A percentile compares a stretch with the other conserved stretches of the same genome.
These are phyloP conservation scores for Metschnikowia gelsemii DNA, from an alignment of 805 yeast species.

Conservation along the genomic window DNA sequence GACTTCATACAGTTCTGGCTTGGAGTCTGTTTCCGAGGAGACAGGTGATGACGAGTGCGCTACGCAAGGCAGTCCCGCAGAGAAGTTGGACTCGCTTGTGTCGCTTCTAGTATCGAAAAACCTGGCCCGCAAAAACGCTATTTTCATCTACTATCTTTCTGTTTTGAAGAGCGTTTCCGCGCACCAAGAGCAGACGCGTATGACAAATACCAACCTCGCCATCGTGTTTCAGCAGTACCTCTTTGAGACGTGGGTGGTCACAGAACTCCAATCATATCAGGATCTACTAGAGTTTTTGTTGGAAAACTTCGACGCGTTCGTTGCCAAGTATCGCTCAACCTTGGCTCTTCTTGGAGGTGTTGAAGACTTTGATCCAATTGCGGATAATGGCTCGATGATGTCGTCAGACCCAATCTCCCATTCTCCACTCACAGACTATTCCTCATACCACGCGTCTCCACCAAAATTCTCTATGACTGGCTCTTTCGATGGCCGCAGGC, in stretches of 20 bases:
- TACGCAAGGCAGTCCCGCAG: conserved; percentile 4
- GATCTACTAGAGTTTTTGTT: conserved; percentile 20
- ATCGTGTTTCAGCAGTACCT: conserved; percentile 36
- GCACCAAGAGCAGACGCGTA: conserved; percentile 25
- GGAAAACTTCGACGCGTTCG: conserved; percentile 16
- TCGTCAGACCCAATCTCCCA: conserved; percentile 13
- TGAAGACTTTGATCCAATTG: conserved; percentile 11
- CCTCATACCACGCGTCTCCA: conserved; percentile 15
- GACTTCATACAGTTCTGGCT: conserved; percentile 13
- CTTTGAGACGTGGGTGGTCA: conserved; percentile 19
- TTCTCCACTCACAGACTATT: conserved; percentile 19
- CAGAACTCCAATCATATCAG: conserved; percentile 16
- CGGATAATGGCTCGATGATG: conserved; percentile 8
- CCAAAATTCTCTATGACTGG: conserved; percentile 7
- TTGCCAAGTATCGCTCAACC: conserved; percentile 10
- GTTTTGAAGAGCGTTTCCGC: conserved; percentile 19
- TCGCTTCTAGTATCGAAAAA: conserved; percentile 16
- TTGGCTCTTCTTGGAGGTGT: conserved; percentile 12
- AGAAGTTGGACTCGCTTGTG: conserved; percentile 17
- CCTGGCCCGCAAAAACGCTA: conserved; percentile 17
- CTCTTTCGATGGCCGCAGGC: conserved; percentile 13
- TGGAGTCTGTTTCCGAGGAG: conserved; percentile 11
- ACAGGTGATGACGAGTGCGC: conserved; percentile 11
- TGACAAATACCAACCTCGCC: conserved; percentile 29
- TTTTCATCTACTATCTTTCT: conserved; percentile 22